phyloP scores from a whole-genome alignment of 192 early-diverging fungal genomes.

The Funneliformis geosporum region DNA sequence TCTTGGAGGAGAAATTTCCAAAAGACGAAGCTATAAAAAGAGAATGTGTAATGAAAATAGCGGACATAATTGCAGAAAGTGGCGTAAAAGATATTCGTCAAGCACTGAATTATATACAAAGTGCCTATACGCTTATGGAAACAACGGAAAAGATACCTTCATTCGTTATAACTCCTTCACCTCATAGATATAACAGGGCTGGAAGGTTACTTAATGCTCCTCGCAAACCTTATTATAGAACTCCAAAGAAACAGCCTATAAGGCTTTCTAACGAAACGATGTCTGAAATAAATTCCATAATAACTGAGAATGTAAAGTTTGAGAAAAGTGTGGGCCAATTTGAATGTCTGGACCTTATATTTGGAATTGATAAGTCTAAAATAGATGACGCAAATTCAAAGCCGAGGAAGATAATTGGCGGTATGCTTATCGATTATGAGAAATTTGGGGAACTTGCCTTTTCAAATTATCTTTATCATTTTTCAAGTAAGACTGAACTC shows the following conservation, averaged over 20 bases:
- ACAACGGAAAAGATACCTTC: background rate
- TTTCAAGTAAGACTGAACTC: background rate
- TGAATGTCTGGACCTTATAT: background rate
- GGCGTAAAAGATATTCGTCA: background rate
- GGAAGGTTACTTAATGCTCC: background rate
- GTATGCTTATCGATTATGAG: background rate
- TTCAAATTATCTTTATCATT: background rate
- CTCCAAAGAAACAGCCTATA: background rate
- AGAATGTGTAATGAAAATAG: background rate
- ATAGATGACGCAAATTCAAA: background rate
- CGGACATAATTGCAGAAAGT: background rate
- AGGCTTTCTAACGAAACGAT: background rate
- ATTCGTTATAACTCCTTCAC: background rate
- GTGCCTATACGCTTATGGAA: background rate
- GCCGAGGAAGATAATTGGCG: background rate
- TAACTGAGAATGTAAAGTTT: background rate
- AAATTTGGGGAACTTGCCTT: background rate
- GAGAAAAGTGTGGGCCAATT: background rate
- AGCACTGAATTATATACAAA: background rate
- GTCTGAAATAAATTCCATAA: background rate
- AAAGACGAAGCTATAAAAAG: background rate
- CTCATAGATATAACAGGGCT: background rate
- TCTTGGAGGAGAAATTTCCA: background rate
- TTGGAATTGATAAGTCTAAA: background rate
- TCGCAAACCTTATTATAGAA: background rate